phyloP scores from a whole-genome alignment of 176 grass and related monocot species.

The Themeda triandra region DNA sequence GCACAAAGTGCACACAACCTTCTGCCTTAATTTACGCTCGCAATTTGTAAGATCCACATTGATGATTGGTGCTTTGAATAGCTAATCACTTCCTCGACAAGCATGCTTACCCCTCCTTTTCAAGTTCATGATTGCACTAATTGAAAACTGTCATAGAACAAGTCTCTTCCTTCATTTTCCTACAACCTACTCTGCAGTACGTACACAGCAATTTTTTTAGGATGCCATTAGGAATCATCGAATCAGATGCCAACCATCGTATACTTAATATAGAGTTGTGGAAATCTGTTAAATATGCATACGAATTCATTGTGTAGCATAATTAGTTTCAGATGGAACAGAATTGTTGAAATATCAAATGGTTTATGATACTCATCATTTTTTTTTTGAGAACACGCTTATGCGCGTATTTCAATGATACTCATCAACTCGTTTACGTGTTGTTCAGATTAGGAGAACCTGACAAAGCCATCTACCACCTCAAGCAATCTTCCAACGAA shows the following conservation, averaged over 20 bases:
- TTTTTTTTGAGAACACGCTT: too few relatives aligned
- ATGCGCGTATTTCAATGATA: too few relatives aligned
- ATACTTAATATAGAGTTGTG: background rate
- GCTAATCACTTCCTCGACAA: constrained; percentile 41
- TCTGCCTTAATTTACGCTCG: constrained; percentile 8
- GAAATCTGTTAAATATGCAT: background rate
- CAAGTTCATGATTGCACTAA: constrained; percentile 15
- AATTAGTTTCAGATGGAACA: background rate
- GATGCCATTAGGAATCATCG: background rate
- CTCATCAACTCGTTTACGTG: background rate
- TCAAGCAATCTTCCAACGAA: constrained; percentile 65
- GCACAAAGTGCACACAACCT: background rate
- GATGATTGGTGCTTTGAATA: constrained; percentile 21
- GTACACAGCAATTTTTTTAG: background rate
- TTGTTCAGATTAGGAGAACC: constrained; percentile 70
- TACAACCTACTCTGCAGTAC: background rate
- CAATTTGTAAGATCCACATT: background rate
- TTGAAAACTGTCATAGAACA: background rate
- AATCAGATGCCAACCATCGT: background rate
- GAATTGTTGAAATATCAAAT: background rate
- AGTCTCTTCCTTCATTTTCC: constrained; percentile 6
- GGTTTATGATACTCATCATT: background rate
- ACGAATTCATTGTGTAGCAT: background rate
- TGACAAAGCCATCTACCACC: constrained; percentile 75
- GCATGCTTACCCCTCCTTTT: constrained; percentile 26